phyloP scores from a whole-genome alignment of 768 basidiomycete genomes.

The Xerocomellus chrysenteron region DNA sequence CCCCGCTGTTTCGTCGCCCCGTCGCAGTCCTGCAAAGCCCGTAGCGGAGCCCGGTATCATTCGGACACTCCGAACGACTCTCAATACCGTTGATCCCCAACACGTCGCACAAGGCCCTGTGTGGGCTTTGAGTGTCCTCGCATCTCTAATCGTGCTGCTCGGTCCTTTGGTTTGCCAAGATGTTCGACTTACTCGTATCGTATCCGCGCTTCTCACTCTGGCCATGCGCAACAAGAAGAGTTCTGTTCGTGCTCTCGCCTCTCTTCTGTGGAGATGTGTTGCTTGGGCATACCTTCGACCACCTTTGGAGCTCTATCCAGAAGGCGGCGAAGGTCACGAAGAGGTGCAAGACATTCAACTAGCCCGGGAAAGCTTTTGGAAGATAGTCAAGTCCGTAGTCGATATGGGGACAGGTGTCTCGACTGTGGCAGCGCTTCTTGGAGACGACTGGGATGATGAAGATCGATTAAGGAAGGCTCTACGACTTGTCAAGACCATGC shows the following conservation, averaged over 20 bases:
- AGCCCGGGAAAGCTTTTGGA: constrained; percentile 44
- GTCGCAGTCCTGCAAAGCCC: constrained; percentile 36
- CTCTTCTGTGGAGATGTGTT: constrained; percentile 63
- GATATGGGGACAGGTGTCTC: constrained; percentile 60
- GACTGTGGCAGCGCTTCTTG: constrained; percentile 55
- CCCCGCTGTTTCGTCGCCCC: constrained; percentile 34
- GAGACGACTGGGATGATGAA: constrained; percentile 40
- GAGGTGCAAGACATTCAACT: constrained; percentile 25
- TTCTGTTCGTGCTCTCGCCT: constrained; percentile 59
- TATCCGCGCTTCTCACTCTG: constrained; percentile 51
- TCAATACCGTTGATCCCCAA: constrained; percentile 51
- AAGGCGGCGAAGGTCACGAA: constrained; percentile 24
- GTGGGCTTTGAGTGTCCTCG: constrained; percentile 71
- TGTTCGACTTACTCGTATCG: constrained; percentile 40
- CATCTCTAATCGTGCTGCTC: constrained; percentile 63
- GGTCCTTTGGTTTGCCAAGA: constrained; percentile 53
- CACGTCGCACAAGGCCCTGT: constrained; percentile 74
- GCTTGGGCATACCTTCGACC: constrained; percentile 68
- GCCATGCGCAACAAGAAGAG: constrained; percentile 64
- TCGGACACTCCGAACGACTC: constrained; percentile 64
- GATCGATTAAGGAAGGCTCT: constrained; percentile 45
- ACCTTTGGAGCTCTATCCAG: constrained; percentile 26
- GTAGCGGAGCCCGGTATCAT: constrained; percentile 51
- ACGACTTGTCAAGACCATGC: constrained; percentile 54
- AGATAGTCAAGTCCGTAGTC: constrained; percentile 48